Evolutionary conservation across 2,329 filamentous ascomycete genomes (phyloP).

Genomic region (Exophiala oligosperma): DNA sequence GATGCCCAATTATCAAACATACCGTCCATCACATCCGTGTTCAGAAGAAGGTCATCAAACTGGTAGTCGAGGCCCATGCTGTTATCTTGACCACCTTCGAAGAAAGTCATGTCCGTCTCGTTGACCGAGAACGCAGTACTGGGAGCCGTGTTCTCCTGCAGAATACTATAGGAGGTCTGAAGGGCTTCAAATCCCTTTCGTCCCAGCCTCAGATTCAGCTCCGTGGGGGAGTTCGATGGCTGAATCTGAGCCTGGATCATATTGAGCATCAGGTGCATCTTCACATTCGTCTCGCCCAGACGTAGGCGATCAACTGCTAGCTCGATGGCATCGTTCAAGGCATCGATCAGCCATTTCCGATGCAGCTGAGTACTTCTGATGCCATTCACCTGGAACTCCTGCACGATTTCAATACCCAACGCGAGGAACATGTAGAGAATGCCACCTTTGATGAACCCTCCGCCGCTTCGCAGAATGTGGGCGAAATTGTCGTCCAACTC

Average conservation of each 20-base stretch:
- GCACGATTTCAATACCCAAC: conserved; percentile 49
- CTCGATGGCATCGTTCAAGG: conserved; percentile 26
- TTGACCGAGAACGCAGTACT: not conserved
- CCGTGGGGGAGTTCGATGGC: conserved; percentile 5
- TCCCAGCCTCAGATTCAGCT: not conserved
- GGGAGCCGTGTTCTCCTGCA: not conserved
- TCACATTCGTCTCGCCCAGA: conserved; percentile 37
- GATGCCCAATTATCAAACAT: not conserved
- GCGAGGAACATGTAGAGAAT: conserved; percentile 42
- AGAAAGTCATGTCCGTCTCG: not conserved
- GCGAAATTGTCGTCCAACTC: conserved; percentile 30
- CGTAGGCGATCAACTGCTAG: conserved; percentile 31
- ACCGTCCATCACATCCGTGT: not conserved
- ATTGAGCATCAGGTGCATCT: conserved; percentile 32
- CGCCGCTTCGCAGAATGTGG: conserved; percentile 34
- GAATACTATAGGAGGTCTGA: not conserved
- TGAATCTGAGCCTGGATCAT: conserved; percentile 31
- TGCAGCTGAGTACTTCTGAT: conserved; percentile 11
- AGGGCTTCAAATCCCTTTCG: not conserved
- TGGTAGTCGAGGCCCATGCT: not conserved
- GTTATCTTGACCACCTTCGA: not conserved
- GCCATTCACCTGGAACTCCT: conserved; percentile 38
- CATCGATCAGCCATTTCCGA: conserved; percentile 22
- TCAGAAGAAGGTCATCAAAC: not conserved
- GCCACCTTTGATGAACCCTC: conserved; percentile 39